phyloP scores from a whole-genome alignment of 2,329 filamentous ascomycete species.

The Aspergillus tanneri region DNA sequence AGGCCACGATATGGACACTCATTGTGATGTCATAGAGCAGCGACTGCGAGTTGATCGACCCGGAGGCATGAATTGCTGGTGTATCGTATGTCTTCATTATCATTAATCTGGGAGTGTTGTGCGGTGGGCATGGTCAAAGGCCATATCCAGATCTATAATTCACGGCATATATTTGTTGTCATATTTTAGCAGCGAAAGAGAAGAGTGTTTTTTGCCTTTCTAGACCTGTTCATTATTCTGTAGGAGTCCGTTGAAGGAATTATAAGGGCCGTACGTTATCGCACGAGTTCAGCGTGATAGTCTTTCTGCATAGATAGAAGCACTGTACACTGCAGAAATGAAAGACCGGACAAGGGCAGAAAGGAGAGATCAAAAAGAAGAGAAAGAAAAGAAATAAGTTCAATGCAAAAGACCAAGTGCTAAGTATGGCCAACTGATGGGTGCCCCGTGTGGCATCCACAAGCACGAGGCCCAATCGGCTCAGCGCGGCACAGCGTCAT shows the following conservation, averaged over 20 bases:
- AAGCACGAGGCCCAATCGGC: too few species aligned
- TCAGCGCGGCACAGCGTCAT: too few species aligned
- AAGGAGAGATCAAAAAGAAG: neutral
- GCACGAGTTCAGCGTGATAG: too few species aligned
- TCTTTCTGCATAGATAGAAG: too few species aligned
- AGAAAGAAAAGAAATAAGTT: neutral
- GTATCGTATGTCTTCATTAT: constrained; percentile 8
- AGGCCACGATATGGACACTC: constrained; percentile 16
- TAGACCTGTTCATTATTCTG: neutral
- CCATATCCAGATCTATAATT: neutral
- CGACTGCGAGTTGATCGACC: constrained; percentile 1
- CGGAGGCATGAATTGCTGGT: constrained; percentile 18
- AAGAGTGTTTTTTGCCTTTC: neutral
- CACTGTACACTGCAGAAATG: too few species aligned
- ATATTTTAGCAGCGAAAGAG: neutral
- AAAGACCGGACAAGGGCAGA: neutral
- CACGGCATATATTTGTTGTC: neutral
- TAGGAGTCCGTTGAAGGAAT: too few species aligned
- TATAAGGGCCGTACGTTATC: too few species aligned
- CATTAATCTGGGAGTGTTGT: neutral
- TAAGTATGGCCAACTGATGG: too few species aligned
- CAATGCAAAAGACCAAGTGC: neutral
- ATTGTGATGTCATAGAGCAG: constrained; percentile 10
- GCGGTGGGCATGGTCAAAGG: neutral
- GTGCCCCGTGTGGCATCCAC: too few species aligned